Evolutionary conservation across 805 yeast species (phyloP).

Genomic region (Jamesozyma spencerorum): DNA sequence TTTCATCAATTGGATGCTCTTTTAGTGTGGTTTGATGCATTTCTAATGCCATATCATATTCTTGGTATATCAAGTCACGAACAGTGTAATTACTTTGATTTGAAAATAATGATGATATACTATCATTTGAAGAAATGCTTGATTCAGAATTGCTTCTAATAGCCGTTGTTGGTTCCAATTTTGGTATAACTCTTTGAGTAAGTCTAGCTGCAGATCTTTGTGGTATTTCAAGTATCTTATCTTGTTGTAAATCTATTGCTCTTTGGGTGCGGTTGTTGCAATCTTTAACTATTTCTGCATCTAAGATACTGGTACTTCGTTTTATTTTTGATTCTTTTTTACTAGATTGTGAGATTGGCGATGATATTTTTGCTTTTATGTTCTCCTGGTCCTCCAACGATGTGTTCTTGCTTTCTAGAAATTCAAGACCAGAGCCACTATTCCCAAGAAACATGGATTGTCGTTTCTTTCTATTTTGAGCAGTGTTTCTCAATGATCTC

Average conservation of each 20-base stretch:
- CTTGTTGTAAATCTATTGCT: too few species aligned
- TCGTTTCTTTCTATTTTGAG: constrained; percentile 12
- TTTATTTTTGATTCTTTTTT: constrained; percentile 1
- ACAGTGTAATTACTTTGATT: constrained; percentile 10
- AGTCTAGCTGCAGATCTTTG: too few species aligned
- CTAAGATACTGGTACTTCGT: constrained; percentile 22
- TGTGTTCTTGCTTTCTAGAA: constrained; percentile 6
- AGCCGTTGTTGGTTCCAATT: neutral
- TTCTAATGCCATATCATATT: constrained; percentile 4
- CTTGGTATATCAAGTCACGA: constrained; percentile 21
- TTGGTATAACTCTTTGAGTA: neutral
- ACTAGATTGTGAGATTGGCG: neutral
- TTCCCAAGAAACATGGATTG: constrained; percentile 18
- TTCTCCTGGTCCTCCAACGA: constrained; percentile 3
- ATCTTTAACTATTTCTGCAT: constrained; percentile 22
- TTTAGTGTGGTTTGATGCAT: neutral
- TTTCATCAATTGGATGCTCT: neutral
- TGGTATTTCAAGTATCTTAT: too few species aligned
- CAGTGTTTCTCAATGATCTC: neutral
- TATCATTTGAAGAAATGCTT: constrained; percentile 4
- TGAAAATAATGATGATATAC: constrained; percentile 5
- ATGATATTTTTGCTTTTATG: neutral
- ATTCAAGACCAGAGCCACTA: neutral
- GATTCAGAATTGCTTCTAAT: constrained; percentile 3
- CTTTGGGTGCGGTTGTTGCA: too few species aligned